Evolutionary conservation across 192 early-diverging fungal species (phyloP).

Genomic region (Globomyces pollinis-pini): DNA sequence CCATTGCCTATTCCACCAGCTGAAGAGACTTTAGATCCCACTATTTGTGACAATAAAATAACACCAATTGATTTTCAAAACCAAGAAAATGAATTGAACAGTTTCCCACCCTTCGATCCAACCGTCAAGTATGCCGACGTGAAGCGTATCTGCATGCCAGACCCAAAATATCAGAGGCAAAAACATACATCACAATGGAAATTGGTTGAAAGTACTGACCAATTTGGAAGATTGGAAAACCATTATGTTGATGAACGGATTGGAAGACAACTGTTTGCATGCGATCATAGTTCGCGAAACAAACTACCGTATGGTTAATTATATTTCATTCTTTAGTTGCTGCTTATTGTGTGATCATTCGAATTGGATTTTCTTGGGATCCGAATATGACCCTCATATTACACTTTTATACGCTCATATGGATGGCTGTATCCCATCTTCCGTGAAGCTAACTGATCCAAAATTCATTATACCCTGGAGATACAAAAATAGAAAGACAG

Average conservation of each 20-base stretch:
- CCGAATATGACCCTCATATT: constrained; percentile 29
- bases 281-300: too few relatives aligned
- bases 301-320: too few relatives aligned
- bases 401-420: constrained; percentile 28
- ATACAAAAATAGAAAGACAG: constrained; percentile 31
- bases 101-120: background rate
- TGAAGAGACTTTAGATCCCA: too few relatives aligned
- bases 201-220: too few relatives aligned
- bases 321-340: background rate
- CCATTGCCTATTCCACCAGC: background rate
- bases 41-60: background rate
- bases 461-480: constrained; percentile 45
- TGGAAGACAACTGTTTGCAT: constrained; percentile 2
- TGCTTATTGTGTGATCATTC: constrained; percentile 30
- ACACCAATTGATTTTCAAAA: background rate
- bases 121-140: constrained; percentile 2
- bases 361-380: constrained; percentile 27
- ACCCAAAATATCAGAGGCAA: background rate
- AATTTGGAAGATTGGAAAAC: background rate
- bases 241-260: constrained; percentile 2
- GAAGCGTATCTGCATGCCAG: constrained; percentile 3
- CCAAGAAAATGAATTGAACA: background rate
- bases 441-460: constrained; percentile 12
- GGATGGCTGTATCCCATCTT: constrained; percentile 42
- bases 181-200: background rate